phyloP scores from a whole-genome alignment of 1,284 basidiomycete genomes.

The Pyrrhoderma noxium region DNA sequence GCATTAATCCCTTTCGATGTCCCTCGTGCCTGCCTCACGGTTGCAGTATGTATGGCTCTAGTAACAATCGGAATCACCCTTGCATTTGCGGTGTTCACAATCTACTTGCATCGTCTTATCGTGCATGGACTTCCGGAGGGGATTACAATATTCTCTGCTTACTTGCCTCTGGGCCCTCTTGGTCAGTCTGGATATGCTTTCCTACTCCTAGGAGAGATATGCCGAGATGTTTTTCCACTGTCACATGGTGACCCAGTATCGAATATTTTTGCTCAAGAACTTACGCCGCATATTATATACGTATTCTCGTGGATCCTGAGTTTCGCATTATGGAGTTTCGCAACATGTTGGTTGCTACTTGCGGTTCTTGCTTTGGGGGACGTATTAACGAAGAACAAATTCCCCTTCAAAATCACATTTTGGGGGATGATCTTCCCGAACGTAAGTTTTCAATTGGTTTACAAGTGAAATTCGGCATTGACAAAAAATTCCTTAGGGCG shows the following conservation, averaged over 20 bases:
- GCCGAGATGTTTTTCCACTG: slow-evolving; percentile 27
- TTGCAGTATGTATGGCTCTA: slow-evolving; percentile 38
- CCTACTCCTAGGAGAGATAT: slow-evolving; percentile 31
- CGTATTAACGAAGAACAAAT: slow-evolving; percentile 30
- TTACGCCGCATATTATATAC: slow-evolving; percentile 35
- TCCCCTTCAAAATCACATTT: slow-evolving; percentile 43
- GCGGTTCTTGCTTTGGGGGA: slow-evolving; percentile 39
- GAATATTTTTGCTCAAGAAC: slow-evolving; percentile 29
- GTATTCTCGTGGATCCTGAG: slow-evolving; percentile 39
- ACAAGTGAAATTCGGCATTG: not conserved
- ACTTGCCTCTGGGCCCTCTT: slow-evolving; percentile 42
- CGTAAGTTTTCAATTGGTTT: slow-evolving; percentile 29
- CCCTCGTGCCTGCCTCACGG: slow-evolving; percentile 37
- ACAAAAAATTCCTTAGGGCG: slow-evolving; percentile 35
- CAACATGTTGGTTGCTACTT: slow-evolving; percentile 46
- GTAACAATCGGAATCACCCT: slow-evolving; percentile 35
- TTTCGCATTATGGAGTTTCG: slow-evolving; percentile 47
- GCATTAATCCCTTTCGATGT: slow-evolving; percentile 45
- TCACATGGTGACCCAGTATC: slow-evolving; percentile 33
- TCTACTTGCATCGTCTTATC: slow-evolving; percentile 21
- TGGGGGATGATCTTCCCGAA: slow-evolving; percentile 61
- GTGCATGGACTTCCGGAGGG: slow-evolving; percentile 23
- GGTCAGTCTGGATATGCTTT: slow-evolving; percentile 39
- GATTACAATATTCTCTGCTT: slow-evolving; percentile 33
- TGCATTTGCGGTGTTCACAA: slow-evolving; percentile 26